Conservation (phyloP, 768 basidiomycete species). For the Lactarius sanguifluus region DNA sequence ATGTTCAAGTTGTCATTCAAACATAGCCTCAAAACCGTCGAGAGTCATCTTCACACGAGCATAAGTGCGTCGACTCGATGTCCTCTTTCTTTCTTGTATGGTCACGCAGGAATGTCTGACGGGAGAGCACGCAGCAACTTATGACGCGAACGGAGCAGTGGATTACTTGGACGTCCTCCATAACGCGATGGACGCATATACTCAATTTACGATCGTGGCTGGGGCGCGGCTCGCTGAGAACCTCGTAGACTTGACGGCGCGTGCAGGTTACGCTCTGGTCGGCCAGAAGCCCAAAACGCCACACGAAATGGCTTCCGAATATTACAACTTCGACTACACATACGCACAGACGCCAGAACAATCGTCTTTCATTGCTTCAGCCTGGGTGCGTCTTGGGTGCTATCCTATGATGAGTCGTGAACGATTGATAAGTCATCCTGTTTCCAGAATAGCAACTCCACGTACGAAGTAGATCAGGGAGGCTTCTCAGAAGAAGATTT, state of each 20-base stretch:
- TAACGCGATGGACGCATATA: constrained; percentile 40
- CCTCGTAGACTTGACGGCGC: constrained; percentile 50
- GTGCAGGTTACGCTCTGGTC: constrained; percentile 50
- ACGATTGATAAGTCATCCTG: not conserved
- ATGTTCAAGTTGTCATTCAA: constrained; percentile 54
- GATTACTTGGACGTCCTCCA: constrained; percentile 49
- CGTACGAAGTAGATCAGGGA: constrained; percentile 39
- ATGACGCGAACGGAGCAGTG: constrained; percentile 46
- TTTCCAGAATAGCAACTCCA: constrained; percentile 59
- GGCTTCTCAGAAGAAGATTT: constrained; percentile 55
- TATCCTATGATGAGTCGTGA: too few relatives aligned
- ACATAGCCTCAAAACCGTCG: constrained; percentile 45
- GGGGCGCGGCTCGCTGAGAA: constrained; percentile 43
- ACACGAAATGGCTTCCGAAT: constrained; percentile 55
- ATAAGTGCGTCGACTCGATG: constrained; percentile 37
- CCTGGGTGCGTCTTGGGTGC: constrained; percentile 45
- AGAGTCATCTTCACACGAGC: constrained; percentile 38
- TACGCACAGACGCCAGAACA: constrained; percentile 59
- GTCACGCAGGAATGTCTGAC: not conserved
- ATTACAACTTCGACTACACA: constrained; percentile 51
- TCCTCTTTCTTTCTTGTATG: constrained; percentile 25
- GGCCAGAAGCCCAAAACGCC: constrained; percentile 46
- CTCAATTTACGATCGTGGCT: constrained; percentile 41
- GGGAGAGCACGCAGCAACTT: constrained; percentile 42
- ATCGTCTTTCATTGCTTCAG: constrained; percentile 54